Percentiles rank a stretch among this genome's conserved stretches.
These are phyloP conservation scores for Microdochium paspali DNA, from an alignment of 2,329 filamentous ascomycete genomes.

Conservation along the genomic window DNA sequence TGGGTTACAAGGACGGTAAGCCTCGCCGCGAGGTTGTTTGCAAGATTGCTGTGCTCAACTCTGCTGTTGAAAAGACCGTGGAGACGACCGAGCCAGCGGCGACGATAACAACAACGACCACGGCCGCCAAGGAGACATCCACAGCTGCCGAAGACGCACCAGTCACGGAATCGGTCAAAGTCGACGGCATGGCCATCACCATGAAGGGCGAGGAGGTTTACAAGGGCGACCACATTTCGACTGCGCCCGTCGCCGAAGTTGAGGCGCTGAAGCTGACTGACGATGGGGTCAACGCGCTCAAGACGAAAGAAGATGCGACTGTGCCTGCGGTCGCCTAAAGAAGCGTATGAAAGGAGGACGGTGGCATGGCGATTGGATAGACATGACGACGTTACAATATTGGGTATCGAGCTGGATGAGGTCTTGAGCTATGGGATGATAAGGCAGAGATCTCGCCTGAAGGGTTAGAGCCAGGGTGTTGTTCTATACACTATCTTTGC, in stretches of 20 bases:
- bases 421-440: too few relatives aligned
- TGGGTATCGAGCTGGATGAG: too few relatives aligned
- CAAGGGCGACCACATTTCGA: background rate
- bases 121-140: slow-evolving; percentile 3
- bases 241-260: background rate
- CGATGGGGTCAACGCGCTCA: slow-evolving; percentile 3
- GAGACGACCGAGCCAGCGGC: slow-evolving; percentile 3
- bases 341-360: background rate
- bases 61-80: slow-evolving; percentile 14
- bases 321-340: background rate
- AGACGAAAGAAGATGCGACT: slow-evolving; percentile 8
- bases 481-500: background rate
- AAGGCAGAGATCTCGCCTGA: too few relatives aligned
- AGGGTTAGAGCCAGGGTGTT: too few relatives aligned
- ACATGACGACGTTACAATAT: too few relatives aligned
- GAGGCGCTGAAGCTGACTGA: background rate
- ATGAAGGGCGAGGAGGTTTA: background rate
- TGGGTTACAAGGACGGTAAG: slow-evolving; percentile 36
- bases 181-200: background rate
- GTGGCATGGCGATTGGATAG: background rate
- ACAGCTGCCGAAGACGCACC: background rate
- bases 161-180: background rate
- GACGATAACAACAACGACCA: slow-evolving; percentile 5
- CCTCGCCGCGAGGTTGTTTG: slow-evolving; percentile 38
- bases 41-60: slow-evolving; percentile 34